Evolutionary conservation across 148 eudicot species (phyloP), one percentile per base, ranked within the genome.

Genomic region (Selenicereus undatus): DNA sequence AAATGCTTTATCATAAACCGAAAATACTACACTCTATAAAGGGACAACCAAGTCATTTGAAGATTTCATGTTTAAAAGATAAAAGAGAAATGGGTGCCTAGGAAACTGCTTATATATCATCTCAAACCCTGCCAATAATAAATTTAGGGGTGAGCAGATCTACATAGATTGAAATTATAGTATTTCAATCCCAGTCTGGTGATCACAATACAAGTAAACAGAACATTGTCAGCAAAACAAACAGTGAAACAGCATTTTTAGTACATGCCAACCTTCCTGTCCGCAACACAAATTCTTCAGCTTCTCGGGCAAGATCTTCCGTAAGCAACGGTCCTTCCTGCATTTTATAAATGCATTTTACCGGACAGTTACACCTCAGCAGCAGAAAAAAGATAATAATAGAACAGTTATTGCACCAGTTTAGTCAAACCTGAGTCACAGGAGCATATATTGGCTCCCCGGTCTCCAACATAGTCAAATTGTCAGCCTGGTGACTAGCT

Each of bases 271-370:
- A 93, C 99, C 99, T 95, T 81, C 99, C 97, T 51, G 99, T 95
- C 76, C 94, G 92, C 60, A 95, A 83, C 83, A 95, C 95, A 88
- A 93, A 89, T 83, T 95, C 99, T 81, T 95, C 99, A 60, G 93
- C 90, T 84, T 95, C 99, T 82, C 89, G 91, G 71, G 94, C 91
- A 80, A 93, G 91, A 84, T 95, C 99, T 87, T 95, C 99, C 0
- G 99, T 95, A 36, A 95, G 89, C 84, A 95, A 85, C 79, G 97
- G 97, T 72, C 90, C 93, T 91, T 95, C 99, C 99, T 95, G 72
- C 81, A 86, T 79, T 20, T n/a, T 51, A 74, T 22, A 79, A 36
- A 60, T 39, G 64, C 36, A 39, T 39, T 7, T 1, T 39, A 39
- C 5, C 3, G 43, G 7, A 48, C 50, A 81, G 36, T 78, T 65